phyloP scores from a whole-genome alignment of 305 asterid genomes.

The Fraxinus sp. region DNA sequence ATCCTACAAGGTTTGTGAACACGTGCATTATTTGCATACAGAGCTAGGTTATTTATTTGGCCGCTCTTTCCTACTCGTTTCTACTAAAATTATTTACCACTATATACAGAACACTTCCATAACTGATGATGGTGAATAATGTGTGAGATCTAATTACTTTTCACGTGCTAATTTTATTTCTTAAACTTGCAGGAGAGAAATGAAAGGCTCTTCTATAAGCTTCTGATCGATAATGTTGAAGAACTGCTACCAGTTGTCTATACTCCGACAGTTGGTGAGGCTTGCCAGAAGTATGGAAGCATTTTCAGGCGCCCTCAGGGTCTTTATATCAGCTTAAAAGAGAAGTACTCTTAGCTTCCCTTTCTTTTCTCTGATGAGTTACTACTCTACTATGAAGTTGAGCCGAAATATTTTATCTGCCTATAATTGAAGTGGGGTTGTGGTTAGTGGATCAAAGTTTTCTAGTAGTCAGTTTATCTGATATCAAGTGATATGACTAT shows the following conservation, averaged over 20 bases:
- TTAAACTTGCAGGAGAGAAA: slow-evolving; percentile 66
- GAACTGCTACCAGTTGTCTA: slow-evolving; percentile 85
- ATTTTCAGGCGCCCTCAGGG: slow-evolving; percentile 94
- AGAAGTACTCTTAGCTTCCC: slow-evolving; percentile 44
- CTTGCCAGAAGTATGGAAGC: slow-evolving; percentile 96
- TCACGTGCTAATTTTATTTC: slow-evolving; percentile 2
- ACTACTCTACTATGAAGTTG: background rate
- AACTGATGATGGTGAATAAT: background rate
- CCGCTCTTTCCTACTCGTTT: background rate
- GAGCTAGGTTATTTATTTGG: background rate
- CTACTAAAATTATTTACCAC: background rate
- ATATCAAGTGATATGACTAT: slow-evolving; percentile 8
- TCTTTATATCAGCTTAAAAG: slow-evolving; percentile 81
- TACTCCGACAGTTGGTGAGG: slow-evolving; percentile 97
- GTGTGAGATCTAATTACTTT: background rate
- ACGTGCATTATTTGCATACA: background rate
- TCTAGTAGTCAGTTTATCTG: slow-evolving; percentile 15
- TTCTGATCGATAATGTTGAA: slow-evolving; percentile 84
- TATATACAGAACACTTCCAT: background rate
- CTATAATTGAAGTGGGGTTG: background rate
- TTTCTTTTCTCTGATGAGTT: background rate
- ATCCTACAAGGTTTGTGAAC: background rate
- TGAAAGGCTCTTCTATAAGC: slow-evolving; percentile 85
- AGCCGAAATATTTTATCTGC: background rate
- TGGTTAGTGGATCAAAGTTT: background rate